Conservation (phyloP, 768 basidiomycete species). For the Lactifluus pinguis region DNA sequence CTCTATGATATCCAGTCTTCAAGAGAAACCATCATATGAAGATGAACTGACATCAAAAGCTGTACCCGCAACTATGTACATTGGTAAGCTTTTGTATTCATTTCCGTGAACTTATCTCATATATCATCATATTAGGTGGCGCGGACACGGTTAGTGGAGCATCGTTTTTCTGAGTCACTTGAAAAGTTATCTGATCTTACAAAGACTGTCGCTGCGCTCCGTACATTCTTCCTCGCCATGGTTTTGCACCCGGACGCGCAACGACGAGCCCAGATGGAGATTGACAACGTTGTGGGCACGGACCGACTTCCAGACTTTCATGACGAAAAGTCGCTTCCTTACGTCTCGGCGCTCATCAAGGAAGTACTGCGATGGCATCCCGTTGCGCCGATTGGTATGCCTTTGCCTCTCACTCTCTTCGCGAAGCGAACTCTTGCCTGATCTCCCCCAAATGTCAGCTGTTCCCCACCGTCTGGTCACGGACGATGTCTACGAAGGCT, state of each 20-base stretch:
- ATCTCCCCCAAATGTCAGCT: background rate
- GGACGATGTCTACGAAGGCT: constrained; percentile 23
- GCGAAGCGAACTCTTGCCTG: background rate
- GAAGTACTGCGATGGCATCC: constrained; percentile 23
- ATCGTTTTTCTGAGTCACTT: background rate
- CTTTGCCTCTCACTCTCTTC: background rate
- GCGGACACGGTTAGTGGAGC: constrained; percentile 15
- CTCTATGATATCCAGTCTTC: constrained; percentile 10
- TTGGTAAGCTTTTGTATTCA: background rate
- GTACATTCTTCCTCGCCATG: constrained; percentile 28
- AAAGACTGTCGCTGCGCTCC: constrained; percentile 22
- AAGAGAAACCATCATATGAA: constrained; percentile 6
- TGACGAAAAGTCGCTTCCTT: constrained; percentile 22
- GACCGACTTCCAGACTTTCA: constrained; percentile 23
- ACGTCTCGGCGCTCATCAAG: constrained; percentile 22
- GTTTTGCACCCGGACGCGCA: constrained; percentile 23
- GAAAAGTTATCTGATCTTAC: background rate
- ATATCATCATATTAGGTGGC: background rate
- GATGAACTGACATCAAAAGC: constrained; percentile 12
- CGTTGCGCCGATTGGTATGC: constrained; percentile 17
- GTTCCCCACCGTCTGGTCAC: constrained; percentile 20
- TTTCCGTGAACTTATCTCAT: background rate
- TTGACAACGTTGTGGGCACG: constrained; percentile 23
- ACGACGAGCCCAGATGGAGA: constrained; percentile 22
- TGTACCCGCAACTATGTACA: constrained; percentile 14